These are phyloP conservation scores for Penicillium herquei DNA, from an alignment of 495 filamentous ascomycete species.

Conservation along the genomic window DNA sequence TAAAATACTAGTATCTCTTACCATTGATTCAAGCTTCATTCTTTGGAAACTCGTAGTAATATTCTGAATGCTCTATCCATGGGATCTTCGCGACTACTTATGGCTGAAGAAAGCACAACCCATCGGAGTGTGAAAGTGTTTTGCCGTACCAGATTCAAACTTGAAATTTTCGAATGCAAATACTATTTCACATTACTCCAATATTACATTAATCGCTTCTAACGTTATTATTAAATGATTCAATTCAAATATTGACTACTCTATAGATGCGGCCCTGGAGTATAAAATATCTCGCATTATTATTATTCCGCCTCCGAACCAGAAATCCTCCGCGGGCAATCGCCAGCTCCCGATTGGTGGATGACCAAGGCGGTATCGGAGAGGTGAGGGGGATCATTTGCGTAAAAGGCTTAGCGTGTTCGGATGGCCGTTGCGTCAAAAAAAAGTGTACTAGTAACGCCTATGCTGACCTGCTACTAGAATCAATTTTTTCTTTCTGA, in stretches of 20 bases:
- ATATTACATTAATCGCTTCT: too few relatives aligned
- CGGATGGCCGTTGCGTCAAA: constrained; percentile 20
- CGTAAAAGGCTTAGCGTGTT: constrained; percentile 19
- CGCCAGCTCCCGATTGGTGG: background rate
- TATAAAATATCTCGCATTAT: too few relatives aligned
- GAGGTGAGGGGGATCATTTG: constrained; percentile 9
- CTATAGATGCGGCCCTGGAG: too few relatives aligned
- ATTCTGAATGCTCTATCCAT: too few relatives aligned
- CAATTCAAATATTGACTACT: too few relatives aligned
- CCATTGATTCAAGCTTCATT: background rate
- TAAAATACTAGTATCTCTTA: background rate
- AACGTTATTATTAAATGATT: too few relatives aligned
- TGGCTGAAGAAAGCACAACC: too few relatives aligned
- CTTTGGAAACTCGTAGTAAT: background rate
- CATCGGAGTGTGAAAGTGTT: too few relatives aligned
- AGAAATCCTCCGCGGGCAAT: constrained; percentile 11
- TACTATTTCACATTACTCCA: too few relatives aligned
- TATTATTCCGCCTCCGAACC: background rate
- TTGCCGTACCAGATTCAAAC: too few relatives aligned
- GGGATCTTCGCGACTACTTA: too few relatives aligned
- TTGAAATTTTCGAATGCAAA: too few relatives aligned
- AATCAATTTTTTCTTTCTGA: background rate
- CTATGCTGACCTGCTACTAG: constrained; percentile 6
- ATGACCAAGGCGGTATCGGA: constrained; percentile 14
- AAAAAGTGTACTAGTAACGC: constrained; percentile 20